Conservation (phyloP, 2,329 filamentous ascomycete species). For the Trichoderma sp. region DNA sequence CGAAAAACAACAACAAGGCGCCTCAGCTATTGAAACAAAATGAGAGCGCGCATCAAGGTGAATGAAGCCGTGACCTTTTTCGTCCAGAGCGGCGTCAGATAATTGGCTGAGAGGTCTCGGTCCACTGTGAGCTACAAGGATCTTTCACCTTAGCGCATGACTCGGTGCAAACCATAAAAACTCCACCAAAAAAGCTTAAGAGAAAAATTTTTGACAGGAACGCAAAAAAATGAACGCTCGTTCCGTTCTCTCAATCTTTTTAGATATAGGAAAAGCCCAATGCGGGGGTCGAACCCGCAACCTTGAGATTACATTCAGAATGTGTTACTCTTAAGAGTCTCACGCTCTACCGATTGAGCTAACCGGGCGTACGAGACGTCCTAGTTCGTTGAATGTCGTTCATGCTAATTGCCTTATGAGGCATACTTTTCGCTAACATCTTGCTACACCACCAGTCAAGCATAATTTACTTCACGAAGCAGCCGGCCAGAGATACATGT, state of each 20-base stretch:
- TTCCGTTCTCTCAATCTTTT: background rate
- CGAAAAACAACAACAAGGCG: background rate
- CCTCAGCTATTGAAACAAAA: background rate
- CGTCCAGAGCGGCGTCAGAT: background rate
- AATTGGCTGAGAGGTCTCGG: background rate
- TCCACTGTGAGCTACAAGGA: background rate
- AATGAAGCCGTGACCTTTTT: background rate
- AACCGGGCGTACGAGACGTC: slow-evolving; percentile 33
- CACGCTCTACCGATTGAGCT: slow-evolving; percentile 62
- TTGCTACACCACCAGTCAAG: background rate
- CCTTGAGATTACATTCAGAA: slow-evolving; percentile 48
- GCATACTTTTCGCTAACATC: background rate
- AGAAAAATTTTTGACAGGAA: background rate
- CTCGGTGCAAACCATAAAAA: background rate
- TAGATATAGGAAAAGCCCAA: slow-evolving; percentile 42
- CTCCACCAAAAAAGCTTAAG: slow-evolving; percentile 1
- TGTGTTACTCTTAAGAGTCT: slow-evolving; percentile 55
- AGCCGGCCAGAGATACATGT: background rate
- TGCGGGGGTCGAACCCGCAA: slow-evolving; percentile 56
- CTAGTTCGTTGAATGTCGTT: background rate
- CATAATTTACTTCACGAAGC: background rate
- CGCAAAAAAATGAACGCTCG: background rate
- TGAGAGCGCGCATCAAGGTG: background rate
- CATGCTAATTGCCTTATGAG: background rate
- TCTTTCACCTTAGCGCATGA: background rate